Evolutionary conservation across 495 filamentous ascomycete genomes (phyloP), one percentile per base, ranked within the genome.

Genomic region (Margaritispora aquatica): DNA sequence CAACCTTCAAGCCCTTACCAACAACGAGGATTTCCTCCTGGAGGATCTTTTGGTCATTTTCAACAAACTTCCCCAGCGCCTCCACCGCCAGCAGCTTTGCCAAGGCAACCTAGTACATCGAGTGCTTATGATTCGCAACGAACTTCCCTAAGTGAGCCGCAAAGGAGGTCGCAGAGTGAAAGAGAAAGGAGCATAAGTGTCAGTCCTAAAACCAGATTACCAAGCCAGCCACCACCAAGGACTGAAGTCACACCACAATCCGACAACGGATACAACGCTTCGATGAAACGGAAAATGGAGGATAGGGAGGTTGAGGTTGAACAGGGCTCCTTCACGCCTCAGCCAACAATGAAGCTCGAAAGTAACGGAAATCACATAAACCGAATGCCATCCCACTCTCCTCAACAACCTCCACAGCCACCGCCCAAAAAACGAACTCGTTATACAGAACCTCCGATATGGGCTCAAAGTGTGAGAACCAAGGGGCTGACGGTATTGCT

Each of bases 181-280:
- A 76, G 82, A 62, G 83, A 84, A 54, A 71, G 75, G 50, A 86
- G 82, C 60, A 58, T 86, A 24, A 86, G 84, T 67, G 76, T 87
- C 53, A 85, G 81, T 67, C 84, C 84, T 10, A 87, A 87, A 68
- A 86, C 84, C 21, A 60, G 63, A 19, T 46, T 62, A 0, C 63
- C 66, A 21, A 64, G 60, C 46, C 63, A 60, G 55, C 58, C 66
- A n/a, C 38, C 38, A 15, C 38, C 38, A n/a, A 44, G 38, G 38
- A 44, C 23, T 26, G 57, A 53, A 54, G 38, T 38, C 51, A 54
- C 55, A n/a, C 56, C 54, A 15, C 53, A 61, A 59, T 54, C 48
- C 5, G 63, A 66, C 19, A 65, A 59, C 50, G 53, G 52, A 2
- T 50, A 55, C 27, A 57, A 61, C 31, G 76, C 74, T 52, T 73